Conservation (phyloP, 176 grass and related monocot species). For the Tillandsia fasciculata region DNA sequence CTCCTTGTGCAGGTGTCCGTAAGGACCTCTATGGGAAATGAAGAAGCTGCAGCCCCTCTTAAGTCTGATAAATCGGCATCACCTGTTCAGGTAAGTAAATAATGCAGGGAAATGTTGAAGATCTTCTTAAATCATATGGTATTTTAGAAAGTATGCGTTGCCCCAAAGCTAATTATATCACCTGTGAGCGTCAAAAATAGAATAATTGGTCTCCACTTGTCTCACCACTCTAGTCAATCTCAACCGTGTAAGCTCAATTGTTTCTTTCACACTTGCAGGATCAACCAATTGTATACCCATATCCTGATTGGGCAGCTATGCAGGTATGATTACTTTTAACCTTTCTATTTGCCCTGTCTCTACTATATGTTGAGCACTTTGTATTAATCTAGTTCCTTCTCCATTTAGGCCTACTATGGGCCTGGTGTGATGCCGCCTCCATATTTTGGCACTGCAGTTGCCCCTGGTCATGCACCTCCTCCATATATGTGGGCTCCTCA, state of each 20-base stretch:
- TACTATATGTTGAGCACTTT: constrained; percentile 10
- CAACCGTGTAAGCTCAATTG: constrained; percentile 13
- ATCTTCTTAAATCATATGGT: neutral
- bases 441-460: constrained; percentile 45
- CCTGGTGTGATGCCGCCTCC: constrained; percentile 58
- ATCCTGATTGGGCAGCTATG: constrained; percentile 71
- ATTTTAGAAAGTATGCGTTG: too few species aligned
- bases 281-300: constrained; percentile 43
- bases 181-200: neutral
- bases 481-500: constrained; percentile 73
- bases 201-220: neutral
- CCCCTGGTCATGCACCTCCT: constrained; percentile 43
- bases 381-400: constrained; percentile 11
- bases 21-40: constrained; percentile 42
- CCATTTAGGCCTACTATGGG: constrained; percentile 69
- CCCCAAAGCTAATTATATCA: too few species aligned
- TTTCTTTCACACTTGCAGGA: constrained; percentile 38
- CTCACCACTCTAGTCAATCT: constrained; percentile 6
- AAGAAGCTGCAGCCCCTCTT: constrained; percentile 43
- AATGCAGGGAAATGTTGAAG: neutral
- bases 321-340: constrained; percentile 28
- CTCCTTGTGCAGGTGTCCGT: constrained; percentile 11
- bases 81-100: constrained; percentile 48
- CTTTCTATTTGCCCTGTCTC: constrained; percentile 7
- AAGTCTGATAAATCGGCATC: constrained; percentile 52